phyloP scores from a whole-genome alignment of 257 asterid species.

The Solanum sitiens region DNA sequence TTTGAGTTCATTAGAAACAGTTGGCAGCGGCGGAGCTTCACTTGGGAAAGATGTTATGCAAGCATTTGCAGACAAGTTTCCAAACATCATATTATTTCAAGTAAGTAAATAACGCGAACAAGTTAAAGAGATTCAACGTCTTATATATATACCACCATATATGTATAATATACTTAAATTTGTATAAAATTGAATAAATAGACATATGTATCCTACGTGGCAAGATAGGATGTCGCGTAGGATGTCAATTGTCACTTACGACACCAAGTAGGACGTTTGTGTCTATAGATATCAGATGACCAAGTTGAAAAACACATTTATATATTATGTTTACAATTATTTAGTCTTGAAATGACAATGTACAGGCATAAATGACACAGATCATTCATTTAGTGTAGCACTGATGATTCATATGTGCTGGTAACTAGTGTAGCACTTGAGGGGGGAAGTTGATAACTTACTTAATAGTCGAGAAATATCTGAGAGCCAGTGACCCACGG shows the following conservation, averaged over 20 bases:
- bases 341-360: neutral
- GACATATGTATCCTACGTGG: neutral
- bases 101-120: conserved; percentile 2
- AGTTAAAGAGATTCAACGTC: neutral
- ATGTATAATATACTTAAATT: neutral
- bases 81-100: conserved; percentile 23
- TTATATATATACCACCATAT: neutral
- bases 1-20: conserved; percentile 34
- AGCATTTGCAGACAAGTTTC: conserved; percentile 25
- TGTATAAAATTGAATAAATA: no score
- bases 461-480: neutral
- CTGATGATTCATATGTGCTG: neutral
- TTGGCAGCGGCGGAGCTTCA: conserved; percentile 45
- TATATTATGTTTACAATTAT: neutral
- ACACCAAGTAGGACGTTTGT: neutral
- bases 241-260: neutral
- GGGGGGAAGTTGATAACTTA: neutral
- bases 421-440: neutral
- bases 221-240: neutral
- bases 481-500: neutral
- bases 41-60: conserved; percentile 24
- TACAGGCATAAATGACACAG: neutral
- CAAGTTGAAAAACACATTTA: no score
- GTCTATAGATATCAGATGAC: neutral
- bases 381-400: neutral